Conservation (phyloP, 192 early-diverging fungal genomes). For the Cladochytrium replicatum region DNA sequence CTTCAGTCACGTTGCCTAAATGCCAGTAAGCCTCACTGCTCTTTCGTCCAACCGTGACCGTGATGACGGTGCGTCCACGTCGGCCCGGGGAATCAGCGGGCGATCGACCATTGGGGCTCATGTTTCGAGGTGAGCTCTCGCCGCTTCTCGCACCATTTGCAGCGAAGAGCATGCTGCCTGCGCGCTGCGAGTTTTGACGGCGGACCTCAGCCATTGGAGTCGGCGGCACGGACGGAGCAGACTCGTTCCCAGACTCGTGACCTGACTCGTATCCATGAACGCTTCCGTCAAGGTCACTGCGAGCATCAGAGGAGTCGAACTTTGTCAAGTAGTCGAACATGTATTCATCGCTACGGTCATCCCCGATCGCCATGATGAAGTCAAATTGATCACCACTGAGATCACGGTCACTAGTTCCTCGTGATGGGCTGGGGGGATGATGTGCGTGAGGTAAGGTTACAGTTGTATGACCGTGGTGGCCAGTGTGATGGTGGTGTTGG, state of each 20-base stretch:
- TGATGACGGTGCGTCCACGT: conserved; percentile 14
- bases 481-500: not conserved
- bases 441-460: not conserved
- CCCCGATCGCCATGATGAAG: conserved; percentile 62
- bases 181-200: not conserved
- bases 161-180: not conserved
- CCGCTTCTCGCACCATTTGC: not conserved
- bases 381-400: conserved; percentile 29
- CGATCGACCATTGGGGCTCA: conserved; percentile 3
- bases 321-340: conserved; percentile 60
- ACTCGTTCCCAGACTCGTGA: not conserved
- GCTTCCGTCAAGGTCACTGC: not conserved
- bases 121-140: not conserved
- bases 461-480: conserved; percentile 2
- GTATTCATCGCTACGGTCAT: conserved; percentile 70
- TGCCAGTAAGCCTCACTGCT: conserved; percentile 34
- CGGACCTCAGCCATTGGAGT: conserved; percentile 2
- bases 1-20: conserved; percentile 22
- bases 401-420: not conserved
- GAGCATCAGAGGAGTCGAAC: conserved; percentile 1
- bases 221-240: conserved; percentile 11
- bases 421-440: not conserved
- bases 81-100: not conserved
- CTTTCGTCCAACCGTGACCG: conserved; percentile 37
- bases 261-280: not conserved